Conservation (phyloP, 768 basidiomycete species). For the Butyriboletus loyo region DNA sequence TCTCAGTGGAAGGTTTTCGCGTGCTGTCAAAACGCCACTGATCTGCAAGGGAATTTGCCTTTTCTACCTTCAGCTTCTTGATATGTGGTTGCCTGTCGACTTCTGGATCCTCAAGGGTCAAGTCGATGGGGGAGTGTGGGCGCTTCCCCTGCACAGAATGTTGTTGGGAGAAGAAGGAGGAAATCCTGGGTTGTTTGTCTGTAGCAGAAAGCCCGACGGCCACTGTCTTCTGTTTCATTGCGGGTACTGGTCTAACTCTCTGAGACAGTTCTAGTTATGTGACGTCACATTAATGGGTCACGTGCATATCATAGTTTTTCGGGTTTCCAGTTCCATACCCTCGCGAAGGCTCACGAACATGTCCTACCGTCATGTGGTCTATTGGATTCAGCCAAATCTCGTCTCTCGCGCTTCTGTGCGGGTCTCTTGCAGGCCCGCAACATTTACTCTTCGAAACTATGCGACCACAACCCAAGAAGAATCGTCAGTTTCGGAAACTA, state of each 20-base stretch:
- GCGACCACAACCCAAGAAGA: slow-evolving; percentile 34
- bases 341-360: neutral
- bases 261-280: too few species aligned
- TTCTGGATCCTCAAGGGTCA: slow-evolving; percentile 45
- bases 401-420: neutral
- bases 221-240: slow-evolving; percentile 21
- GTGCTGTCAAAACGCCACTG: slow-evolving; percentile 46
- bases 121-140: slow-evolving; percentile 42
- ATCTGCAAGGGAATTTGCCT: slow-evolving; percentile 25
- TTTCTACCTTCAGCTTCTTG: slow-evolving; percentile 29
- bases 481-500: slow-evolving; percentile 55
- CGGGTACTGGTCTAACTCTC: neutral
- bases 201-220: neutral
- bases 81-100: slow-evolving; percentile 23
- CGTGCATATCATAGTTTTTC: slow-evolving; percentile 18
- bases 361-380: slow-evolving; percentile 8
- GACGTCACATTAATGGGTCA: slow-evolving; percentile 22
- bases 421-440: neutral
- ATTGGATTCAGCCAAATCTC: slow-evolving; percentile 2
- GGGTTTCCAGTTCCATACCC: neutral
- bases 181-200: slow-evolving; percentile 38
- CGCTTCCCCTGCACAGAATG: slow-evolving; percentile 30
- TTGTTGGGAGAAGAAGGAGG: slow-evolving; percentile 38
- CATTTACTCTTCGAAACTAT: slow-evolving; percentile 10
- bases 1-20: neutral